Evolutionary conservation across 1,284 basidiomycete genomes (phyloP).

Genomic region (Rhodofomes roseus): DNA sequence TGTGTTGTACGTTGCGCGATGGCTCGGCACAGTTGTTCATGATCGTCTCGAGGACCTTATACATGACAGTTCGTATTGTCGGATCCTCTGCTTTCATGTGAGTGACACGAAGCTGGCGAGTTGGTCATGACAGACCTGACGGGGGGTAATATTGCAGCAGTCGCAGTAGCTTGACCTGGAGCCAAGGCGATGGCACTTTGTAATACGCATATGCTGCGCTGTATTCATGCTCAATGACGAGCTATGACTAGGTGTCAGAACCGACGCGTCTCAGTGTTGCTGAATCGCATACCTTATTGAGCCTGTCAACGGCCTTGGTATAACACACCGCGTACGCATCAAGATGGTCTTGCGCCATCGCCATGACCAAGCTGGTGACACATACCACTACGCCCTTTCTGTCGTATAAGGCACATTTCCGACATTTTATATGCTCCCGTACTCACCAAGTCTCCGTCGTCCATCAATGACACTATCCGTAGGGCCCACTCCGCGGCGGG

Average conservation of each 20-base stretch:
- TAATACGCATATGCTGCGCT: slow-evolving; percentile 92
- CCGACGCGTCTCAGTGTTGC: neutral
- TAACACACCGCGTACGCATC: slow-evolving; percentile 91
- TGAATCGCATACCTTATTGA: slow-evolving; percentile 66
- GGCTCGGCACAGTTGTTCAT: slow-evolving; percentile 93
- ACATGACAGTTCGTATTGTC: slow-evolving; percentile 72
- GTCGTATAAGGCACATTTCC: neutral
- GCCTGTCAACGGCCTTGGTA: slow-evolving; percentile 88
- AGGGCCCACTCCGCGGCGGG: slow-evolving; percentile 94
- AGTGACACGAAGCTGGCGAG: neutral
- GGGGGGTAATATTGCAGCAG: slow-evolving; percentile 95
- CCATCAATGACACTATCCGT: slow-evolving; percentile 92
- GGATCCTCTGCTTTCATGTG: slow-evolving; percentile 66
- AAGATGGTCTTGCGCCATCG: slow-evolving; percentile 90
- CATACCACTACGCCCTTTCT: slow-evolving; percentile 88
- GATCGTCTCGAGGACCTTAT: slow-evolving; percentile 85
- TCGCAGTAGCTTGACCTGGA: slow-evolving; percentile 94
- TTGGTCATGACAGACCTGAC: slow-evolving; percentile 30
- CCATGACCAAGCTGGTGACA: slow-evolving; percentile 91
- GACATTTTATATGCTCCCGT: neutral
- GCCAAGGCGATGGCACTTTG: slow-evolving; percentile 96
- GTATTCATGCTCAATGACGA: slow-evolving; percentile 90
- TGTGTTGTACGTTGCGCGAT: slow-evolving; percentile 95
- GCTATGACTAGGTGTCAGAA: slow-evolving; percentile 39
- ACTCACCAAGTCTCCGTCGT: slow-evolving; percentile 82